Percentiles rank a stretch among this genome's conserved stretches.
phyloP scores from a whole-genome alignment of 228 moss, liverwort and hornwort genomes.

The Sphagnum magellanicum region DNA sequence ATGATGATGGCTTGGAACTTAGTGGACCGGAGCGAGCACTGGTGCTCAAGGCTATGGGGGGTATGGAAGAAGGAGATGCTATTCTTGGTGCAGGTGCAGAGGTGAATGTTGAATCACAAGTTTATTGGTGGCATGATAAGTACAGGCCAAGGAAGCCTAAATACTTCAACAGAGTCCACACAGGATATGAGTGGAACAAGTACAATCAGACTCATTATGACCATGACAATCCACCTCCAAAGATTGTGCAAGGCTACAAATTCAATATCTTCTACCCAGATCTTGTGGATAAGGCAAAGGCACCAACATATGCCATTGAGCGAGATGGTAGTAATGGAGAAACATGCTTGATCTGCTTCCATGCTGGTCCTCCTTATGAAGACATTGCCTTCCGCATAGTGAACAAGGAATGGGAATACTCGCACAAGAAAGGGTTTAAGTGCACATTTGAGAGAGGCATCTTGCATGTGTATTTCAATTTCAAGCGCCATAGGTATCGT shows the following conservation, averaged over 20 bases:
- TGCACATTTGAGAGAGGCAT: constrained; percentile 92
- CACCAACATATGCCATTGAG: constrained; percentile 71
- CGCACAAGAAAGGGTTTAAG: constrained; percentile 92
- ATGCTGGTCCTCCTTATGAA: constrained; percentile 90
- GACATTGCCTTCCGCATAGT: constrained; percentile 94
- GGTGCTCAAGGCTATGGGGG: constrained; percentile 86
- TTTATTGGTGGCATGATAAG: constrained; percentile 97
- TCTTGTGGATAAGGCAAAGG: constrained; percentile 87
- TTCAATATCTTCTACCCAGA: constrained; percentile 92
- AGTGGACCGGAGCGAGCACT: constrained; percentile 72
- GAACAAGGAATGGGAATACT: constrained; percentile 93
- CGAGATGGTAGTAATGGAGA: constrained; percentile 77
- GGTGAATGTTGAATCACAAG: constrained; percentile 88
- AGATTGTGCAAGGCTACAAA: constrained; percentile 94
- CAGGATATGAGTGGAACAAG: constrained; percentile 96
- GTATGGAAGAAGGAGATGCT: constrained; percentile 85
- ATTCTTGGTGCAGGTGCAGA: constrained; percentile 82
- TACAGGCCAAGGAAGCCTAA: constrained; percentile 87
- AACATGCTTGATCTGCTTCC: constrained; percentile 79
- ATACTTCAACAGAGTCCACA: constrained; percentile 93
- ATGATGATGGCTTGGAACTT: constrained; percentile 70
- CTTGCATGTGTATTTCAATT: constrained; percentile 86
- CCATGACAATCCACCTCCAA: constrained; percentile 90
- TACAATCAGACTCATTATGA: constrained; percentile 92
- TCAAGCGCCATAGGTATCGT: constrained; percentile 78